Conservation (phyloP, 768 basidiomycete genomes). For the Lactarius psammicola region DNA sequence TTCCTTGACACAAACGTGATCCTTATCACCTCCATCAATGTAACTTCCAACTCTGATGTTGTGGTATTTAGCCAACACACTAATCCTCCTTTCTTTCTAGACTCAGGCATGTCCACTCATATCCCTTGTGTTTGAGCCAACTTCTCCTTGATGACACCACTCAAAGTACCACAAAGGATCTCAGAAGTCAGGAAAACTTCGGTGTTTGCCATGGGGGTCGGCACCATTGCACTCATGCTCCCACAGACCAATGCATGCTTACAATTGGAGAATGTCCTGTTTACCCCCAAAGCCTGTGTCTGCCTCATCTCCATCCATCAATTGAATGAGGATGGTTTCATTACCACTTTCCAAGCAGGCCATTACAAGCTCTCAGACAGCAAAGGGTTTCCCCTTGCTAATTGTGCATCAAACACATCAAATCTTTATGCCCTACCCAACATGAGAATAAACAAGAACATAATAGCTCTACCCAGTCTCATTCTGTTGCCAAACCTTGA, state of each 20-base stretch:
- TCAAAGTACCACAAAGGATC: conserved; percentile 31
- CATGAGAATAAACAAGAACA: background rate
- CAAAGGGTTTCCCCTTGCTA: background rate
- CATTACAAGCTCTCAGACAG: too few species aligned
- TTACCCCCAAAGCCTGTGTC: conserved; percentile 27
- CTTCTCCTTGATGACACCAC: conserved; percentile 31
- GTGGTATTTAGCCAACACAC: background rate
- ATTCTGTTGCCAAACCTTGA: background rate
- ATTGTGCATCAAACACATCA: background rate
- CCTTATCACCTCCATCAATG: too few species aligned
- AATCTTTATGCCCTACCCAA: too few species aligned
- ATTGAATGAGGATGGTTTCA: background rate
- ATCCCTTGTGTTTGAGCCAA: conserved; percentile 32
- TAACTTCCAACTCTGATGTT: too few species aligned
- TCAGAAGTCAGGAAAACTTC: conserved; percentile 34
- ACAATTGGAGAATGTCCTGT: conserved; percentile 22
- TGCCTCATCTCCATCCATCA: conserved; percentile 25
- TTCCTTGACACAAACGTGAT: too few species aligned
- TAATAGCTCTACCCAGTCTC: background rate
- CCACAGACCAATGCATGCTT: background rate
- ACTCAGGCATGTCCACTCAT: conserved; percentile 34
- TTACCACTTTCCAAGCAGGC: background rate
- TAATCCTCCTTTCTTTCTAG: conserved; percentile 31
- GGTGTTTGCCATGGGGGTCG: too few species aligned
- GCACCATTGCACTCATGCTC: conserved; percentile 31